These are phyloP conservation scores for Dryas octopetala DNA, from an alignment of 306 rosid genomes.

Conservation along the genomic window DNA sequence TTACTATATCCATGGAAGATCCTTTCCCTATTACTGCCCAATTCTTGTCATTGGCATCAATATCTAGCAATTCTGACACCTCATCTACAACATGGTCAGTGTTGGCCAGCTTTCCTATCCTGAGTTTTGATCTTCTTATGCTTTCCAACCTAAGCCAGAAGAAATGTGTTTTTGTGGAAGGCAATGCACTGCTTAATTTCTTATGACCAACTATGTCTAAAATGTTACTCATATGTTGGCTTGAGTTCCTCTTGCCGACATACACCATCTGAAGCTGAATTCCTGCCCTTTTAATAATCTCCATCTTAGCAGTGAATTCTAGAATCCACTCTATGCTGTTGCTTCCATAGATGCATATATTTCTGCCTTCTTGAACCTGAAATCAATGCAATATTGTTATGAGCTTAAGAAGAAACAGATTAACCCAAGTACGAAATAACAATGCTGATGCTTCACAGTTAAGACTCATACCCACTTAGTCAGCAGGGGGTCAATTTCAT, in stretches of 20 bases:
- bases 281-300: conserved; percentile 36
- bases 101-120: conserved; percentile 24
- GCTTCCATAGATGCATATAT: conserved; percentile 61
- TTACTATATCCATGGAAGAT: conserved; percentile 26
- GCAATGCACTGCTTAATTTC: conserved; percentile 25
- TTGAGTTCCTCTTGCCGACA: conserved; percentile 36
- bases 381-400: conserved; percentile 19
- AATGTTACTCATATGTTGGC: conserved; percentile 24
- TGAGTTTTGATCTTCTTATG: conserved; percentile 49
- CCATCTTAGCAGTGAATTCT: conserved; percentile 39
- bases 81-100: conserved; percentile 39
- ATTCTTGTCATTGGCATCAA: conserved; percentile 30
- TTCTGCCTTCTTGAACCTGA: conserved; percentile 55
- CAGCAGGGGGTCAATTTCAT: conserved; percentile 40
- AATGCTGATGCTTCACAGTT: neutral
- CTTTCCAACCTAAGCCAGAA: conserved; percentile 68
- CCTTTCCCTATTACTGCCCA: conserved; percentile 63
- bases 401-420: neutral
- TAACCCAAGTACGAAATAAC: neutral
- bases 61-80: conserved; percentile 44
- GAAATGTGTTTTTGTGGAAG: conserved; percentile 28
- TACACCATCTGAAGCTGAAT: conserved; percentile 53
- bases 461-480: conserved; percentile 52
- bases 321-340: conserved; percentile 47
- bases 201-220: conserved; percentile 16